Percentiles rank a stretch among this genome's conserved stretches.
Evolutionary conservation across 768 basidiomycete species (phyloP).

Genomic region (Podaxis sp.): DNA sequence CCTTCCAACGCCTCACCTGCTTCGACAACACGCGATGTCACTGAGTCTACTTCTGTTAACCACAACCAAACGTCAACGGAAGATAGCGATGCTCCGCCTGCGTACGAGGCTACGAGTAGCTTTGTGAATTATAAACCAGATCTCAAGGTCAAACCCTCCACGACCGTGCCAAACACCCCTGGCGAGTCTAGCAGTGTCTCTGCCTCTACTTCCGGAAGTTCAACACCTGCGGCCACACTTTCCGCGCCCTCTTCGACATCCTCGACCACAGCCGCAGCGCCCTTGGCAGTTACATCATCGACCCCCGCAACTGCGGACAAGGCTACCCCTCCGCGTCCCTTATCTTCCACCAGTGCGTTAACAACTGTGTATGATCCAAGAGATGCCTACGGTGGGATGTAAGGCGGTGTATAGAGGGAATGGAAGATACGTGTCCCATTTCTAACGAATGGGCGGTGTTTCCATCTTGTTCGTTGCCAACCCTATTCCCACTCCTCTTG

Average conservation of each 20-base stretch:
- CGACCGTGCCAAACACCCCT: background rate
- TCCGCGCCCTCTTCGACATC: background rate
- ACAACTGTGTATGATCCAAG: slow-evolving; percentile 3
- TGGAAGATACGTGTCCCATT: background rate
- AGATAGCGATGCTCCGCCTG: slow-evolving; percentile 7
- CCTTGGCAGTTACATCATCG: background rate
- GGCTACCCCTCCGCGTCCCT: background rate
- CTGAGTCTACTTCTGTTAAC: background rate
- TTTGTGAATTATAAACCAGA: slow-evolving; percentile 1
- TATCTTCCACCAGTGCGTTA: slow-evolving; percentile 7
- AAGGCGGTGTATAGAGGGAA: background rate
- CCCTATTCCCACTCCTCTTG: background rate
- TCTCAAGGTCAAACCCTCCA: background rate
- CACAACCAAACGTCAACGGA: background rate
- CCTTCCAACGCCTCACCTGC: background rate
- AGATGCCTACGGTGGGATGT: slow-evolving; percentile 5
- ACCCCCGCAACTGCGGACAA: background rate
- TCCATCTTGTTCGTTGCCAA: background rate
- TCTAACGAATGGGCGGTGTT: background rate
- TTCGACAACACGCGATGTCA: background rate
- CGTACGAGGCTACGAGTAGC: background rate
- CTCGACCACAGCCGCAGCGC: background rate
- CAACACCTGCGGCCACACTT: background rate
- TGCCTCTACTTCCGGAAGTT: background rate
- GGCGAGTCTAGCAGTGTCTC: background rate